Conservation (phyloP, 1,284 basidiomycete species). For the Filobasidium uniguttulatum region DNA sequence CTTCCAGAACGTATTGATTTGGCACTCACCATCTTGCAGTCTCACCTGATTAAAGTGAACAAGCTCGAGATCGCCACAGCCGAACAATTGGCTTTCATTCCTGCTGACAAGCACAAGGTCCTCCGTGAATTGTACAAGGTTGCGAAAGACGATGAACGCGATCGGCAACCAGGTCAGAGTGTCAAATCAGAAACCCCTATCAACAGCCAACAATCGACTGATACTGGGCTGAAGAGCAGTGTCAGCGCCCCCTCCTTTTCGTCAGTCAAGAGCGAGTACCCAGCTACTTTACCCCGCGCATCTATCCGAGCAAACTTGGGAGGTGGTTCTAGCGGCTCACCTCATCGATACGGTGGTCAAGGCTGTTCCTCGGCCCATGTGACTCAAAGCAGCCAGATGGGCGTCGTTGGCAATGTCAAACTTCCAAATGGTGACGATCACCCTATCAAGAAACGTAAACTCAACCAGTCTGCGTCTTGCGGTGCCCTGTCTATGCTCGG, state of each 20-base stretch:
- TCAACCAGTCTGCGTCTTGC: neutral
- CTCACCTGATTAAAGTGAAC: constrained; percentile 23
- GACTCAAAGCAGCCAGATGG: neutral
- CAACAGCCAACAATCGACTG: neutral
- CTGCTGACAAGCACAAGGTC: constrained; percentile 37
- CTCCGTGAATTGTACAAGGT: constrained; percentile 42
- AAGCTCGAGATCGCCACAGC: constrained; percentile 25
- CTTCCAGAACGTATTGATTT: constrained; percentile 38
- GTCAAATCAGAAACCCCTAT: neutral
- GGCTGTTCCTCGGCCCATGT: neutral
- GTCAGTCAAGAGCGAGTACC: neutral
- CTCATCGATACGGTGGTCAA: neutral
- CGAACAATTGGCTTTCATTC: constrained; percentile 39
- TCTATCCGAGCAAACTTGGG: neutral
- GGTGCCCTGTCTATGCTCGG: neutral
- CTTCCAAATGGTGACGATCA: neutral
- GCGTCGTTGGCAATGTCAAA: neutral
- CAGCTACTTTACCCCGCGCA: neutral
- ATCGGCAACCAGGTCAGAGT: constrained; percentile 16
- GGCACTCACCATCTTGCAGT: constrained; percentile 38
- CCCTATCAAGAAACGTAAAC: neutral
- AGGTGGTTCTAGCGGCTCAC: neutral
- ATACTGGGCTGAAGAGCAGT: neutral
- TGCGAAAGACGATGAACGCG: constrained; percentile 37
- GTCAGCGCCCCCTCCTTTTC: neutral